These are phyloP conservation scores for Lasiosphaeris hirsuta DNA, from an alignment of 495 filamentous ascomycete genomes.

Conservation along the genomic window DNA sequence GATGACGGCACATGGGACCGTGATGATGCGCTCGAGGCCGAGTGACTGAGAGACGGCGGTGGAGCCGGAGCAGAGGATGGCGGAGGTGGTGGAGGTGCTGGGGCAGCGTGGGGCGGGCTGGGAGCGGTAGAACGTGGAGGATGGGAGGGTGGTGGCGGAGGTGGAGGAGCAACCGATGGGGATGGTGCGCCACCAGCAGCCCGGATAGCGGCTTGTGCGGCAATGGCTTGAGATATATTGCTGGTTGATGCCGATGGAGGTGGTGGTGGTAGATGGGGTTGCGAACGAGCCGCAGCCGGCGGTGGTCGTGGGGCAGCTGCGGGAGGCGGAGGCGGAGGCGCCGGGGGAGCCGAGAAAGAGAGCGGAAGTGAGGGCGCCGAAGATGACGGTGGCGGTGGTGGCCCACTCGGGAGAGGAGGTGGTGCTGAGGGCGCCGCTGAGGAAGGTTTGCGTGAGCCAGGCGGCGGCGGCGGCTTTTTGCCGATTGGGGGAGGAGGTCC, in stretches of 20 bases:
- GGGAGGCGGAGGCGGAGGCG: constrained; percentile 49
- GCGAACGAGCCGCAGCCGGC: constrained; percentile 50
- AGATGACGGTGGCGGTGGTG: constrained; percentile 47
- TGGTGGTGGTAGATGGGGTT: constrained; percentile 46
- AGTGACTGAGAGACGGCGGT: constrained; percentile 32
- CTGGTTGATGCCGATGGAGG: constrained; percentile 35
- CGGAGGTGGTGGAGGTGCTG: constrained; percentile 37
- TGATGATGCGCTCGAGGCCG: constrained; percentile 31
- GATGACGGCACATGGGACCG: constrained; percentile 31
- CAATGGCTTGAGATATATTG: constrained; percentile 40
- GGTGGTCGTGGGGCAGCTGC: constrained; percentile 49
- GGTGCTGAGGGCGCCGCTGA: constrained; percentile 46
- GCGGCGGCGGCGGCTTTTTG: constrained; percentile 67
- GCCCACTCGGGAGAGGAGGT: constrained; percentile 50
- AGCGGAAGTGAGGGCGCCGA: constrained; percentile 45
- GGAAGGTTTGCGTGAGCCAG: constrained; percentile 67
- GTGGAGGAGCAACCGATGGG: constrained; percentile 38
- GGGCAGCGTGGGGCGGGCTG: constrained; percentile 31
- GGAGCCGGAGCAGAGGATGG: constrained; percentile 31
- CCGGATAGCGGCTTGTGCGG: constrained; percentile 48
- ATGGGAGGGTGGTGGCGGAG: constrained; percentile 35
- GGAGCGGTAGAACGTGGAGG: constrained; percentile 34
- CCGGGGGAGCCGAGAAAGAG: constrained; percentile 21
- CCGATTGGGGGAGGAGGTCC: constrained; percentile 57
- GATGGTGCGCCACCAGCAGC: constrained; percentile 44